Evolutionary conservation across 192 early-diverging fungal species (phyloP), one percentile per base, ranked within the genome.

Genomic region (Coemansia reversa): DNA sequence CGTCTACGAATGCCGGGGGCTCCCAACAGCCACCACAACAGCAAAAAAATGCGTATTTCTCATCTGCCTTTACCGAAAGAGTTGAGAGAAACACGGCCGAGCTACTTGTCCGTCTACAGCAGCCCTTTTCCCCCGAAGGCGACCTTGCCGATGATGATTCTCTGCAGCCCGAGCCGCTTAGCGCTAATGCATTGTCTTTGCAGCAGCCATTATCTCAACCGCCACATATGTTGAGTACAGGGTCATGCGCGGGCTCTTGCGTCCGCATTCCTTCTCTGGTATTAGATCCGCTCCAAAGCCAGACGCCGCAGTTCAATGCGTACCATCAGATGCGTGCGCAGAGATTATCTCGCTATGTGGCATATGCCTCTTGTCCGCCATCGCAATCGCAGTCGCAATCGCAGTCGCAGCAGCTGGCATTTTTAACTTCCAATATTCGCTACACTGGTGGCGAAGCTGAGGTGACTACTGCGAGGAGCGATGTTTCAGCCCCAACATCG

Each of bases 331-430:
- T 78, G 65, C 66, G 66, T 19, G 55, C 49, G 1, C 48, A 51
- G n/a, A 71, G 71, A 51, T 69, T 78, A 24, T 66, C 66, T 12
- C 66, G 63, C 55, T 78, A 78, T 47, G 53, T 58, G 48, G 65
- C 53, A 39, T 58, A 35, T 19, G 35, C 11, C 7, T 22, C 22
- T 33, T 14, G 16, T 25, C 14, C 24, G 11, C 48, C 30, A 32
- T 58, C 56, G 47, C 45, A 57, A 32, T n/a, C 24, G 6, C n/a
- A 25, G 28, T 4, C 22, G 29, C 22, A 51, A 6, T 33, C 58
- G 19, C 60, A 14, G 35, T 42, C 27, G 55, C 49, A 47, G 5
- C 60, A 23, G n/a, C 9, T 25, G 50, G 55, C 27, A 24, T 51
- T 33, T 1, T 29, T 35, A 1, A 48, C 51, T n/a, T 47, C 19